Evolutionary conservation across 352 stramenopile genomes (phyloP).

Genomic region (Elongisporangium anandrum): DNA sequence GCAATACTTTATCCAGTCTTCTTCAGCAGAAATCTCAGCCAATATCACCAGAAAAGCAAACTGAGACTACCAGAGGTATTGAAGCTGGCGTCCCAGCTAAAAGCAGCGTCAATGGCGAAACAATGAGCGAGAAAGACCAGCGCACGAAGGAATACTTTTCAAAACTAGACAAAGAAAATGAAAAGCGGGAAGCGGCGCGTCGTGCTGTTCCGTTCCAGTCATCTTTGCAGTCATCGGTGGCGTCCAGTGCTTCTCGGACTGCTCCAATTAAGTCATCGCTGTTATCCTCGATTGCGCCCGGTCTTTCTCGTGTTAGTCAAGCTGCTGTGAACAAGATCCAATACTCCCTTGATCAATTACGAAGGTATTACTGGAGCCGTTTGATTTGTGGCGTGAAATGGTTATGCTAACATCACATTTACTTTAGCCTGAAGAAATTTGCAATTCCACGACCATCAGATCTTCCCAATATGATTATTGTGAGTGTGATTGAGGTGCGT

Average conservation of each 20-base stretch:
- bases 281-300: conserved; percentile 8
- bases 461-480: conserved; percentile 63
- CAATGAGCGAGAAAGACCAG: conserved; percentile 31
- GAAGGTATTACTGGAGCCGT: conserved; percentile 21
- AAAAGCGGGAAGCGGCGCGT: conserved; percentile 27
- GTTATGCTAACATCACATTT: conserved; percentile 3
- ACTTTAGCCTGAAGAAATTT: conserved; percentile 23
- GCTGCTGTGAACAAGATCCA: conserved; percentile 37
- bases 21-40: background rate
- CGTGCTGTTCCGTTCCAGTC: conserved; percentile 47
- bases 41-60: background rate
- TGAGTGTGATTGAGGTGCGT: conserved; percentile 46
- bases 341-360: conserved; percentile 51
- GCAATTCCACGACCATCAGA: conserved; percentile 38
- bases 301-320: conserved; percentile 3
- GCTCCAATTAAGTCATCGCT: conserved; percentile 10
- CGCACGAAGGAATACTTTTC: conserved; percentile 50
- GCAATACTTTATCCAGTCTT: conserved; percentile 18
- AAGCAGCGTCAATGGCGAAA: background rate
- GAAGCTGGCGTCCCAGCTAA: background rate
- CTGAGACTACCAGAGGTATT: background rate
- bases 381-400: background rate
- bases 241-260: conserved; percentile 8
- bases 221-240: conserved; percentile 37
- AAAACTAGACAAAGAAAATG: conserved; percentile 52